These are phyloP conservation scores for Zizania palustris DNA, from an alignment of 202 grass and related monocot genomes.

Conservation along the genomic window DNA sequence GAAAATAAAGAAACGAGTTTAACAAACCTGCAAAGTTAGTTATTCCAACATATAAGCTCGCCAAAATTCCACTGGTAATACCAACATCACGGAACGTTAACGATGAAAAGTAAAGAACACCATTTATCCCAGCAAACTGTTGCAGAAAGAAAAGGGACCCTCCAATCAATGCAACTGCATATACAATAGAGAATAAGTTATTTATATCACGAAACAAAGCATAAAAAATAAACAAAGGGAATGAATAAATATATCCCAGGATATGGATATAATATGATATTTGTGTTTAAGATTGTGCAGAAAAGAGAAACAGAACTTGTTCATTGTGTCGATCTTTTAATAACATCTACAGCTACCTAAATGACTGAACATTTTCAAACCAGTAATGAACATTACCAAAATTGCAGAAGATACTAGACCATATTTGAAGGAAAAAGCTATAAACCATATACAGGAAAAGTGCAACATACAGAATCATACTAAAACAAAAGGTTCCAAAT, in stretches of 20 bases:
- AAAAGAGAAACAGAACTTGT: not conserved
- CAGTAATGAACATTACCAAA: conserved; percentile 10
- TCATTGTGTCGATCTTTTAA: not conserved
- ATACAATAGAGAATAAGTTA: conserved; percentile 36
- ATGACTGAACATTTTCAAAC: not conserved
- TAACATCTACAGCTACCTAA: not conserved
- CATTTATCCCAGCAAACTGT: conserved; percentile 99
- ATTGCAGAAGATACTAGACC: conserved; percentile 12
- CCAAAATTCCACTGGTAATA: conserved; percentile 81
- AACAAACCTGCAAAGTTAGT: conserved; percentile 88
- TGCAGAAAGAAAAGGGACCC: conserved; percentile 96
- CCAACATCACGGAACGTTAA: conserved; percentile 98
- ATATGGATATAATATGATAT: not conserved
- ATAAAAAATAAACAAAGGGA: conserved; percentile 39
- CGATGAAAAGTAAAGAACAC: conserved; percentile 98
- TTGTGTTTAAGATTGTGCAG: conserved; percentile 19
- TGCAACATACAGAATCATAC: conserved; percentile 8
- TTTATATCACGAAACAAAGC: conserved; percentile 35
- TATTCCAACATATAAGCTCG: conserved; percentile 91
- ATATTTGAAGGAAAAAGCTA: conserved; percentile 10
- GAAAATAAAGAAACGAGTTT: conserved; percentile 11
- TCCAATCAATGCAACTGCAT: conserved; percentile 96
- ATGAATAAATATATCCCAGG: conserved; percentile 17
- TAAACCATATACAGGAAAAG: not conserved
- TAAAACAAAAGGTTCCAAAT: not conserved